These are phyloP conservation scores for Phalaenopsis equestris DNA, from an alignment of 106 monocot genomes.

Conservation along the genomic window DNA sequence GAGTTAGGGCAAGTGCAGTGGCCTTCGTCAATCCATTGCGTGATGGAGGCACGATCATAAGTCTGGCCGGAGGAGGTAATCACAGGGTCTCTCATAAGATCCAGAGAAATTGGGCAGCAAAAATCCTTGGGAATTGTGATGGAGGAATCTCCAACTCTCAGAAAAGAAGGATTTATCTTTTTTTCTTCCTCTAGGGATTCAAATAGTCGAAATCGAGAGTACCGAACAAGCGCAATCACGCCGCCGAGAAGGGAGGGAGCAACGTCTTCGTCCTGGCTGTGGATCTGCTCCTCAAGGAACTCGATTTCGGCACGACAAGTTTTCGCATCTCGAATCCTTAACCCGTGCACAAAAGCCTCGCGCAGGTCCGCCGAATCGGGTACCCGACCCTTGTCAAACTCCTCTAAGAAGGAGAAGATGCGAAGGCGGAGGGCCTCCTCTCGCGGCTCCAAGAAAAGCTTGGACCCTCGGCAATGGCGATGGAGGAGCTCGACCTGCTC, in stretches of 20 bases:
- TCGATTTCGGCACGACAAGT: constrained; percentile 61
- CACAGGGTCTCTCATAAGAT: constrained; percentile 62
- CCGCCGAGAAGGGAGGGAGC: constrained; percentile 46
- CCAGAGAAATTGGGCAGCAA: constrained; percentile 60
- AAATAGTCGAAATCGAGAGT: constrained; percentile 70
- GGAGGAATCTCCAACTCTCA: neutral
- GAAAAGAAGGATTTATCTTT: neutral
- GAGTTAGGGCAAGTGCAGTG: constrained; percentile 55
- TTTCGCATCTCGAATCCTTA: constrained; percentile 33
- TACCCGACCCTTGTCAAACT: constrained; percentile 30
- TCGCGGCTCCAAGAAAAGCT: constrained; percentile 28
- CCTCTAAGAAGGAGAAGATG: constrained; percentile 45
- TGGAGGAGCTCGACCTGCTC: constrained; percentile 54
- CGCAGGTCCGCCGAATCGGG: constrained; percentile 40
- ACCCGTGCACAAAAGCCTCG: constrained; percentile 23
- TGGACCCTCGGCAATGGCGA: constrained; percentile 22
- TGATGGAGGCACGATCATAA: constrained; percentile 50
- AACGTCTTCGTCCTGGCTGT: constrained; percentile 50
- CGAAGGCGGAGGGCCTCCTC: constrained; percentile 41
- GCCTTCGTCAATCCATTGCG: constrained; percentile 57
- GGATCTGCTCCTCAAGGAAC: constrained; percentile 70
- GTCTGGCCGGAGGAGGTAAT: constrained; percentile 57
- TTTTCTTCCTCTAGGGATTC: constrained; percentile 16
- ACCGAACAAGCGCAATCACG: constrained; percentile 49
- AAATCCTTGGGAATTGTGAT: constrained; percentile 44